Percentiles rank a stretch among this genome's conserved stretches.
phyloP scores from a whole-genome alignment of 148 eudicot genomes.

The Rhododendron henanense region DNA sequence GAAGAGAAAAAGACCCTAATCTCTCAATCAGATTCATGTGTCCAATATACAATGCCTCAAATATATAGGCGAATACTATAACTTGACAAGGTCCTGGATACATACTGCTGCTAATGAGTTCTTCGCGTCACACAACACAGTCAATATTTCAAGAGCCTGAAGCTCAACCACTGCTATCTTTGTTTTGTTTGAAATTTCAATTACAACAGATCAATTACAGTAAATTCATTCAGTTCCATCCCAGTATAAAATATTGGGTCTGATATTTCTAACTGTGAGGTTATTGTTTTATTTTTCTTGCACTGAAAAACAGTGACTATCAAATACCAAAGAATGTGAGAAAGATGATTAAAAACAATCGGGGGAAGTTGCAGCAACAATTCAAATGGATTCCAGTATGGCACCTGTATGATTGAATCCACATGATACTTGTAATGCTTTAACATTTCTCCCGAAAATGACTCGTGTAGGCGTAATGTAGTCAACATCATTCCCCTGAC shows the following conservation, averaged over 20 bases:
- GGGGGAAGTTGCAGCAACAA: not conserved
- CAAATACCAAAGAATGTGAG: not conserved
- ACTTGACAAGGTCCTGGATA: not conserved
- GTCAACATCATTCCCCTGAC: constrained; percentile 84
- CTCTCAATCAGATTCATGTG: not conserved
- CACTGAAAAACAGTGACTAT: not conserved
- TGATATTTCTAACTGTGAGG: not conserved
- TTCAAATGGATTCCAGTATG: constrained; percentile 41
- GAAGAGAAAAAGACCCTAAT: not conserved
- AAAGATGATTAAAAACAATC: not conserved
- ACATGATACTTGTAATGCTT: constrained; percentile 76
- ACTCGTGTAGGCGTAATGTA: constrained; percentile 53
- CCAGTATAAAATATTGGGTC: not conserved
- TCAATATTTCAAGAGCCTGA: not conserved
- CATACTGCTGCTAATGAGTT: not conserved
- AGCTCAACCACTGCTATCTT: not conserved
- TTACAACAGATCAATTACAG: not conserved
- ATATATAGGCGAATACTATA: not conserved
- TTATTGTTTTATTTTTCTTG: not conserved
- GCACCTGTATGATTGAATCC: constrained; percentile 97
- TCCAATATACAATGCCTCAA: not conserved
- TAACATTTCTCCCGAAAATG: constrained; percentile 53
- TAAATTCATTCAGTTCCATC: not conserved
- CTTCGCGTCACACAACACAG: not conserved
- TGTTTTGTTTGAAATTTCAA: not conserved